Base-by-base conservation (phyloP, 2,329 filamentous ascomycete species). In the Malbranchea zuffiana region DNA sequence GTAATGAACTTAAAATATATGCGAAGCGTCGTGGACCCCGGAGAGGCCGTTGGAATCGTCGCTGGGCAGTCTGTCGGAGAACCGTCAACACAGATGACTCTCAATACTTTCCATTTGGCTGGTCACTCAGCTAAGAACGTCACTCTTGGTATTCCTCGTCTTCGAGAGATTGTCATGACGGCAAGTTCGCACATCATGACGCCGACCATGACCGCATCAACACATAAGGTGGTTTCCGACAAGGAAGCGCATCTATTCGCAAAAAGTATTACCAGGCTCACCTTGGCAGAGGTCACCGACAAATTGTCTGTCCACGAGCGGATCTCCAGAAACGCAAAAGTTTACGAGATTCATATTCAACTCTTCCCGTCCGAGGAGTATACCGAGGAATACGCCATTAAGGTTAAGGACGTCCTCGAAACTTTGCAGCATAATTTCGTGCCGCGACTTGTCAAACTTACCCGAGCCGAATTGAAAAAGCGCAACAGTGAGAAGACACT, bases 91-190 rank as follows among this genome's bases (percentile, higher is more conserved):
- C 90, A 98, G 60, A 98, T 98, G 92, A 98, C 92, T 5, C 68
- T 98, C 38, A 98, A 98, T 65, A 98, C 92, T 18, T 98, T 98
- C 75, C 90, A 98, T 73, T 83, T 98, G 74, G 90, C 90, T 60
- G 90, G 90, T 54, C 88, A 96, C 68, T 87, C 90, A 13, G 81
- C 90, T 19, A 96, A 95, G 71, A 98, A 98, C 72, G 92, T 98
- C 55, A 98, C 90, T 1, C 74, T 95, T 13, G 90, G 90, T 83
- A 96, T 98, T 55, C 90, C 90, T 41, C 85, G 90, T 64, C 72
- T 98, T 13, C 75, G 90, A 65, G 90, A 98, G 72, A 95, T 98
- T 51, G 74, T 98, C 47, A 98, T 98, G 90, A 96, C 90, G 32
- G 90, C 90, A 17, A 90, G 83, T 55, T 74, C 78, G 35, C 74